Conservation (phyloP, 2,329 filamentous ascomycete genomes). For the Periglandula ipomoeae region DNA sequence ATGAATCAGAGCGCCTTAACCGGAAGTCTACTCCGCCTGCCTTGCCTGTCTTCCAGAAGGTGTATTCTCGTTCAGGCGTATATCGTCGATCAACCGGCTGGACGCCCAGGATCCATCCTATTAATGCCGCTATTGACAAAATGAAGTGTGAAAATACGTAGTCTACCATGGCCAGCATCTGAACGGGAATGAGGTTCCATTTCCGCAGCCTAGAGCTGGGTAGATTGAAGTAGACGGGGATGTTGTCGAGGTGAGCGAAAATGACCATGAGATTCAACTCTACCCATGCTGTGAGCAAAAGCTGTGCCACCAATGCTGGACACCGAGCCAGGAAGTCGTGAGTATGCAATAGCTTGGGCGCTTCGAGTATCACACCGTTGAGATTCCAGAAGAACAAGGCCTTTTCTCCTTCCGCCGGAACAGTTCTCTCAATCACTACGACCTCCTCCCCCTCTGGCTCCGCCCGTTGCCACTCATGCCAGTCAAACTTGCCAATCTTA, state of each 20-base stretch:
- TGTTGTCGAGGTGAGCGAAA: conserved; percentile 20
- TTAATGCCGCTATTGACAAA: conserved; percentile 6
- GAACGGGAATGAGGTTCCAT: neutral
- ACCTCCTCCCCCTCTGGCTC: conserved; percentile 22
- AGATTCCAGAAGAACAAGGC: conserved; percentile 41
- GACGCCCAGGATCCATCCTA: conserved; percentile 8
- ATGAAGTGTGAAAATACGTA: conserved; percentile 8
- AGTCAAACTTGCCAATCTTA: conserved; percentile 23
- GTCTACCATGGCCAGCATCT: conserved; percentile 4
- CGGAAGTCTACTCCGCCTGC: neutral
- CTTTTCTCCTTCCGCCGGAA: conserved; percentile 35
- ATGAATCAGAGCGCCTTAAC: too few species aligned
- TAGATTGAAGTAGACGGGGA: conserved; percentile 18
- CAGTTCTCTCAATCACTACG: conserved; percentile 37
- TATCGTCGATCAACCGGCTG: conserved; percentile 7
- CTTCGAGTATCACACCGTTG: conserved; percentile 30
- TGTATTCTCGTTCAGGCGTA: conserved; percentile 7
- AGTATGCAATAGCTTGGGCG: conserved; percentile 7
- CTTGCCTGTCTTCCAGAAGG: conserved; percentile 1
- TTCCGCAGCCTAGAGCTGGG: conserved; percentile 2
- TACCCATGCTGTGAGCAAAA: conserved; percentile 19
- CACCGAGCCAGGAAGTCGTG: conserved; percentile 1
- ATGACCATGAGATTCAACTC: conserved; percentile 20
- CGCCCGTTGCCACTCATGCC: conserved; percentile 39
- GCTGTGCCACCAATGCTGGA: conserved; percentile 9